Evolutionary conservation across 768 basidiomycete species (phyloP), one percentile per base, ranked within the genome.

Genomic region (Pleurotus sapidus): DNA sequence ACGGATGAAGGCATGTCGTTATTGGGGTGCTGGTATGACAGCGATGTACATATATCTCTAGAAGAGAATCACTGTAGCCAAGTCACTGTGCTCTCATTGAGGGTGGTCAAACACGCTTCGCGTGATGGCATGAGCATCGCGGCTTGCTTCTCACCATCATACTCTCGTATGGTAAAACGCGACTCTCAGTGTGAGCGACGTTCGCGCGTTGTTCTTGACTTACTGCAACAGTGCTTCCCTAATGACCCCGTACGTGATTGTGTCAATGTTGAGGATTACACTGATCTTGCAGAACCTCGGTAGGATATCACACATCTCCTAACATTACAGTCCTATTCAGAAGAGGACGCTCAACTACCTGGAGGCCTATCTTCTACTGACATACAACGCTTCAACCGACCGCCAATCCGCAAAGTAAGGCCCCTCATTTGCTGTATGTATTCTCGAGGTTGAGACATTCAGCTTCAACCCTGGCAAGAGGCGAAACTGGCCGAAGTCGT

Each of bases 1-100:
- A 72, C 57, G 66, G 56, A 49, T 34, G 20, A 20, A 20, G 8
- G n/a, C 5, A 3, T 50, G 15, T 15, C 1, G 14, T 50, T 34
- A 34, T 30, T 49, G 27, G 30, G 27, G 34, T 6, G 14, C 1
- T 1, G 8, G 27, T 30, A 23, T 25, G 2, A n/a, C n/a, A n/a
- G n/a, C n/a, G n/a, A n/a, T n/a, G n/a, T n/a, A n/a, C n/a, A n/a
- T n/a, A n/a, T n/a, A n/a, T n/a, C n/a, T n/a, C n/a, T n/a, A n/a
- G n/a, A n/a, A n/a, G 12, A 45, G 8, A 17, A 17, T 45, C n/a
- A 45, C 42, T 45, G 42, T 45, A 17, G 42, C 20, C 15, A 23
- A 12, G 42, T 17, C 42, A 45, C 3, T 6, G n/a, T n/a, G 20
- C 42, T 17, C 42, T 45, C n/a, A 15, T 15, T 15, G 20, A 17